Base-by-base conservation (phyloP, 2,329 filamentous ascomycete genomes). In the Neocatenulostroma microsporum region DNA sequence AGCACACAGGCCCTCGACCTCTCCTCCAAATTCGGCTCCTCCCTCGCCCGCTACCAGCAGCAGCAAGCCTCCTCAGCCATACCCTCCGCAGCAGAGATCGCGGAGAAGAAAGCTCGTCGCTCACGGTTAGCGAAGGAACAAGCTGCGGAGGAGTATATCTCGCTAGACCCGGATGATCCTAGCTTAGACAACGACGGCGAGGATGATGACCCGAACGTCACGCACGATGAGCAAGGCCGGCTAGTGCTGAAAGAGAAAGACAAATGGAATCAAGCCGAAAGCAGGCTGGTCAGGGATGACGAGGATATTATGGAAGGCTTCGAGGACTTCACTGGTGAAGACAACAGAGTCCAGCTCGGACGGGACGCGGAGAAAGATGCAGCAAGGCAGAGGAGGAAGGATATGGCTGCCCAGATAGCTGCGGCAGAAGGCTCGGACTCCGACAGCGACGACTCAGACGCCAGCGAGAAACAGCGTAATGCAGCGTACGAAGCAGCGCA, bases 271-370 rank as follows among this genome's bases (percentile, higher is more conserved):
- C 14, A 30, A 69, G 34, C 63, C 66, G 13, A 87, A 43, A 83
- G 82, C 5, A 74, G 89, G 2, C 72, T 96, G 2, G 74, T 87
- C 5, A 75, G 73, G 27, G 87, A 95, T 21, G 89, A 96, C 50
- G 89, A 96, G 56, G 86, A 96, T 53, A 73, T 95, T 0, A 84
- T 84, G 24, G 91, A 96, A 63, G 88, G 87, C 0, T 96, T 94
- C 50, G 89, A 96, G 42, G 82, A 89, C 37, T 94, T 84, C 42
- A 61, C 57, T 51, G n/a, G n/a, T n/a, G 84, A 54, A 39, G 52
- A 94, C 55, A 86, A 84, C 7, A 76, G 77, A 6, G 75, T 95
- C 8, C 76, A 84, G 1, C 69, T 95, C 0, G 85, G 87, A 21
- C 78, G 73, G 44, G 84, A 82, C 42, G 86, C 86, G 0, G 84